A percentile compares a stretch with the other conserved stretches of the same genome.
phyloP scores from a whole-genome alignment of 805 yeast genomes.

The Candida incommunis region DNA sequence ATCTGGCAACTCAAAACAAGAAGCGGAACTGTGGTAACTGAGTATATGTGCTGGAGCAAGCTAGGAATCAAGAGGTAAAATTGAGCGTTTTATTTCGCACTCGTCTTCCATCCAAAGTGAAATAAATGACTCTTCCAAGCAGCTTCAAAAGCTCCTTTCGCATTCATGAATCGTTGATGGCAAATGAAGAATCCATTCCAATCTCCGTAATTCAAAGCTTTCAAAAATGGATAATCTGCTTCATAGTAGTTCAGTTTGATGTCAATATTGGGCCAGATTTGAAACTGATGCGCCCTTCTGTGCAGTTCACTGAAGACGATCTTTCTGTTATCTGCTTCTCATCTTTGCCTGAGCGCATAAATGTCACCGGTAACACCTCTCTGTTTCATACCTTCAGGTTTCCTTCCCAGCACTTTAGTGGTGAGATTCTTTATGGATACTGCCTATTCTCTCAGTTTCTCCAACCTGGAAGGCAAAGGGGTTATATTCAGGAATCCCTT shows the following conservation, averaged over 20 bases:
- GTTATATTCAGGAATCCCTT: conserved; percentile 15
- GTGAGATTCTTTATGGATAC: conserved; percentile 9
- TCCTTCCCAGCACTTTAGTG: conserved; percentile 4
- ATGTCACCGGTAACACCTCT: background rate
- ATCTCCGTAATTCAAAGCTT: conserved; percentile 2
- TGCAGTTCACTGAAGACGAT: conserved; percentile 14
- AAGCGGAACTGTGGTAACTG: too few species aligned
- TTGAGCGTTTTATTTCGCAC: too few species aligned
- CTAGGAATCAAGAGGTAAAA: too few species aligned
- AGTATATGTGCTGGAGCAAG: too few species aligned
- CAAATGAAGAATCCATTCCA: conserved; percentile 5
- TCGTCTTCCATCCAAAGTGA: too few species aligned
- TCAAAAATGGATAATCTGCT: conserved; percentile 10
- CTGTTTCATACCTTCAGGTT: conserved; percentile 10
- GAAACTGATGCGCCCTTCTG: conserved; percentile 15
- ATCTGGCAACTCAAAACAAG: too few species aligned
- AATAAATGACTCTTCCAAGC: conserved; percentile 21
- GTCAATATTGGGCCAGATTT: conserved; percentile 16
- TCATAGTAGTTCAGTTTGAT: conserved; percentile 15
- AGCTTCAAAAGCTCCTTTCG: conserved; percentile 35
- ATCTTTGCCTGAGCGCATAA: conserved; percentile 14
- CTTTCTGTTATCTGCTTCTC: conserved; percentile 15
- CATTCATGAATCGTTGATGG: conserved; percentile 14
- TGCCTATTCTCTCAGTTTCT: conserved; percentile 10
- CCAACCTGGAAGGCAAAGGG: conserved; percentile 9